Percentiles rank a stretch among this genome's conserved stretches.
phyloP scores from a whole-genome alignment of 2,329 filamentous ascomycete species.

The Colletotrichum sp. region DNA sequence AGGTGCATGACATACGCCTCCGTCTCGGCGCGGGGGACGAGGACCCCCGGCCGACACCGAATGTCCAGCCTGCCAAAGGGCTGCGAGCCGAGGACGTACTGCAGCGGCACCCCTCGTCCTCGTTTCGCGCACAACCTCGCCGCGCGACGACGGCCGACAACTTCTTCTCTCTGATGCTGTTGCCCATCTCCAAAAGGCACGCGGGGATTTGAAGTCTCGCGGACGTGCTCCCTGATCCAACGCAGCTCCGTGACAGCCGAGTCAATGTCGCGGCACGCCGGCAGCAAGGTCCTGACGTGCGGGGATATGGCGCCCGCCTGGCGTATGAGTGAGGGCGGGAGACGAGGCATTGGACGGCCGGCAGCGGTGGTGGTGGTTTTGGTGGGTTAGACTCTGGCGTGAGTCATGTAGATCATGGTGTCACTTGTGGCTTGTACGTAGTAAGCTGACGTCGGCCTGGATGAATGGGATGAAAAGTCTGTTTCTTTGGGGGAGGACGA shows the following conservation, averaged over 20 bases:
- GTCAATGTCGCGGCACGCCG: slow-evolving; percentile 65
- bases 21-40: slow-evolving; percentile 85
- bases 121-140: slow-evolving; percentile 52
- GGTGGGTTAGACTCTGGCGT: background rate
- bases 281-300: slow-evolving; percentile 65
- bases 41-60: slow-evolving; percentile 74
- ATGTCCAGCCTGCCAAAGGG: slow-evolving; percentile 88
- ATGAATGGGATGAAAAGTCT: background rate
- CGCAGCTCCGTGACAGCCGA: slow-evolving; percentile 73
- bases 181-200: background rate
- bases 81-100: slow-evolving; percentile 88
- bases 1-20: slow-evolving; percentile 70
- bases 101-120: slow-evolving; percentile 74
- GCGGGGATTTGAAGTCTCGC: background rate
- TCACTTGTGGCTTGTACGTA: background rate
- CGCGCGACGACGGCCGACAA: background rate
- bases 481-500: background rate
- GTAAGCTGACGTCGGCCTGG: background rate
- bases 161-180: background rate
- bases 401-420: background rate
- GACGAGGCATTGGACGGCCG: slow-evolving; percentile 62
- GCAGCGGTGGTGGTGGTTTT: background rate
- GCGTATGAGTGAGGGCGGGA: slow-evolving; percentile 62
- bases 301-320: slow-evolving; percentile 59
- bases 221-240: slow-evolving; percentile 71